These are phyloP conservation scores for Pelargonium cotyledonis DNA, from an alignment of 441 rosid species.

Conservation along the genomic window DNA sequence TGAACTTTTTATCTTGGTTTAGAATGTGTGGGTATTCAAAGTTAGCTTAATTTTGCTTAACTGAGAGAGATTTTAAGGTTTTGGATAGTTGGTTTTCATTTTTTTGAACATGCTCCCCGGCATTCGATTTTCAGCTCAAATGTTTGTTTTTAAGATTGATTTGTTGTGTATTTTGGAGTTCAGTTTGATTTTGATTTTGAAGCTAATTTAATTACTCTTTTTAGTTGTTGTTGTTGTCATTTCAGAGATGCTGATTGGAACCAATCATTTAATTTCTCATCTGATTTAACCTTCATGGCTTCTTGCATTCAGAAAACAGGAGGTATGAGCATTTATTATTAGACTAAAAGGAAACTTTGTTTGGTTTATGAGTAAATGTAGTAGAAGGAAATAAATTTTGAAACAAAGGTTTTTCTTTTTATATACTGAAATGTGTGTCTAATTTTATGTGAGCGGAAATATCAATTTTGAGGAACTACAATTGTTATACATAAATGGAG, in stretches of 20 bases:
- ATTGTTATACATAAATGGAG: too few relatives aligned
- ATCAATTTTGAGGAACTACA: background rate
- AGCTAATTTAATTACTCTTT: background rate
- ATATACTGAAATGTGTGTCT: too few relatives aligned
- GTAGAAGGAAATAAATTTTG: background rate
- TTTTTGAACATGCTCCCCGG: too few relatives aligned
- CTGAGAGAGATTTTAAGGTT: background rate
- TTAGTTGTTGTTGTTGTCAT: conserved; percentile 11
- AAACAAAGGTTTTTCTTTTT: too few relatives aligned
- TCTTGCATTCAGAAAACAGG: conserved; percentile 46
- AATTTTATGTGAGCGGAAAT: background rate
- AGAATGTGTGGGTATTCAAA: too few relatives aligned
- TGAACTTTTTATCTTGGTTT: too few relatives aligned
- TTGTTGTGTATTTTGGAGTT: too few relatives aligned
- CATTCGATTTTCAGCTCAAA: too few relatives aligned
- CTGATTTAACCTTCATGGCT: conserved; percentile 65
- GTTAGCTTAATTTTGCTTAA: background rate
- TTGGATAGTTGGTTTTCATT: background rate
- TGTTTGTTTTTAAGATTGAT: too few relatives aligned
- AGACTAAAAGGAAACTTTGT: background rate
- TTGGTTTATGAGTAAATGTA: conserved; percentile 3
- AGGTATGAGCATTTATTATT: conserved; percentile 36
- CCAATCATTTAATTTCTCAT: conserved; percentile 70
- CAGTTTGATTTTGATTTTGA: conserved; percentile 10
- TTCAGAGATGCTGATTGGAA: conserved; percentile 88